phyloP scores from a whole-genome alignment of 176 grass and related monocot species.

The Tuctoria greenei region DNA sequence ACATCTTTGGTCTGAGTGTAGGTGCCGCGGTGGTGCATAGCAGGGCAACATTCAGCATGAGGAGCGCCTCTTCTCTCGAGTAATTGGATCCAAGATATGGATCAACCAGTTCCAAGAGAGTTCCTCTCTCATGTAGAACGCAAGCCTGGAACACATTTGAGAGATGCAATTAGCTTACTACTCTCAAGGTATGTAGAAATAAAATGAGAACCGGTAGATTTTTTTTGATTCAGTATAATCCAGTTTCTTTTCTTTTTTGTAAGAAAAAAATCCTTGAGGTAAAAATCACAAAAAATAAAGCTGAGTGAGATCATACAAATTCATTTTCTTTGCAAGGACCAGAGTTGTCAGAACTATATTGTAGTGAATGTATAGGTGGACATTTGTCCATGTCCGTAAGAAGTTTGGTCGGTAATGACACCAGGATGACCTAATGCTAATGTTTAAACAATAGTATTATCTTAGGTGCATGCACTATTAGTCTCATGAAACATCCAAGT shows the following conservation, averaged over 20 bases:
- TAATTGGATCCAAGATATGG: conserved; percentile 64
- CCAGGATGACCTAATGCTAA: conserved; percentile 16
- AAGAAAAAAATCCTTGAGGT: neutral
- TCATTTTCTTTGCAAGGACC: no score
- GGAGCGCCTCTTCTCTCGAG: conserved; percentile 69
- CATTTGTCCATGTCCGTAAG: no score
- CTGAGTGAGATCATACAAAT: no score
- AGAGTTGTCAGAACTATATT: no score
- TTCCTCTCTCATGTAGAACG: no score
- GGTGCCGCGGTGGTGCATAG: conserved; percentile 83
- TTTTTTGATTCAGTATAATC: conserved; percentile 17
- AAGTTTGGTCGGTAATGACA: conserved; percentile 11
- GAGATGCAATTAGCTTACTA: conserved; percentile 26
- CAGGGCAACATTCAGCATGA: conserved; percentile 81
- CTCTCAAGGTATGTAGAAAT: conserved; percentile 29
- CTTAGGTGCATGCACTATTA: neutral
- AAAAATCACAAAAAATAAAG: no score
- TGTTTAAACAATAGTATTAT: conserved; percentile 14
- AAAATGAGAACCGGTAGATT: neutral
- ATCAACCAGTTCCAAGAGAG: no score
- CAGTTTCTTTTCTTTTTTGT: conserved; percentile 3
- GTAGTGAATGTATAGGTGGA: no score
- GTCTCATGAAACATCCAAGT: no score
- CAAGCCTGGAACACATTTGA: conserved; percentile 59
- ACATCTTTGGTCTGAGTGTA: conserved; percentile 82